Evolutionary conservation across 129 eudicot genomes (phyloP).

Genomic region (Helichrysum umbraculigerum): DNA sequence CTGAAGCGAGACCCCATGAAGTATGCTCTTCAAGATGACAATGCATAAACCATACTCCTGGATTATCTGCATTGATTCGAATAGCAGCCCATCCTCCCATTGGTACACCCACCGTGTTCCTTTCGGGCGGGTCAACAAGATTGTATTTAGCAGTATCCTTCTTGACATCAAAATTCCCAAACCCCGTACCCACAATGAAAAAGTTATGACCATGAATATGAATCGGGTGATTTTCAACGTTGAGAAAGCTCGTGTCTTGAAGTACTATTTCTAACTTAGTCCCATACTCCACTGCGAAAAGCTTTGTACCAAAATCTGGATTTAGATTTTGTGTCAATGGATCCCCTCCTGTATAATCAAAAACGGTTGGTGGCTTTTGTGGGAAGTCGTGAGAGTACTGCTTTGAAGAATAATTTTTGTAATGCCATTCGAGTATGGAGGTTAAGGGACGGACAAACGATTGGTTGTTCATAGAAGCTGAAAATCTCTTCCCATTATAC

Average conservation of each 20-base stretch:
- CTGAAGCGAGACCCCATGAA: constrained; percentile 78
- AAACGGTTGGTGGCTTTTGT: constrained; percentile 52
- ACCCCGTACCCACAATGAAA: constrained; percentile 68
- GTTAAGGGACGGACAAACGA: constrained; percentile 59
- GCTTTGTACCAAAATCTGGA: constrained; percentile 54
- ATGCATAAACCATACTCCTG: constrained; percentile 87
- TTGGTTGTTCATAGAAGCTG: constrained; percentile 79
- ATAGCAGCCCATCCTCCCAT: constrained; percentile 85
- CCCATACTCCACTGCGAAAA: constrained; percentile 58
- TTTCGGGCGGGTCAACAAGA: constrained; percentile 79
- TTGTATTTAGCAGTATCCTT: constrained; percentile 53
- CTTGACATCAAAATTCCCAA: constrained; percentile 53
- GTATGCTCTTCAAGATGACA: constrained; percentile 88
- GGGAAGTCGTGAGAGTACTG: constrained; percentile 43
- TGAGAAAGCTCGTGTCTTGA: constrained; percentile 69
- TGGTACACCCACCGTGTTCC: constrained; percentile 85
- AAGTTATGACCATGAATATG: constrained; percentile 85
- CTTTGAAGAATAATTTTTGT: constrained; percentile 31
- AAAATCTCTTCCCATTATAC: constrained; percentile 37
- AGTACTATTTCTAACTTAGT: constrained; percentile 66
- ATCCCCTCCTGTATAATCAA: constrained; percentile 67
- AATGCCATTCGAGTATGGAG: constrained; percentile 62
- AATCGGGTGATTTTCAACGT: constrained; percentile 76
- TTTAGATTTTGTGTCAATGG: constrained; percentile 61
- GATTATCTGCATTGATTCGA: constrained; percentile 64